Evolutionary conservation across 768 basidiomycete species (phyloP).

Genomic region (Lyophyllum atratum): DNA sequence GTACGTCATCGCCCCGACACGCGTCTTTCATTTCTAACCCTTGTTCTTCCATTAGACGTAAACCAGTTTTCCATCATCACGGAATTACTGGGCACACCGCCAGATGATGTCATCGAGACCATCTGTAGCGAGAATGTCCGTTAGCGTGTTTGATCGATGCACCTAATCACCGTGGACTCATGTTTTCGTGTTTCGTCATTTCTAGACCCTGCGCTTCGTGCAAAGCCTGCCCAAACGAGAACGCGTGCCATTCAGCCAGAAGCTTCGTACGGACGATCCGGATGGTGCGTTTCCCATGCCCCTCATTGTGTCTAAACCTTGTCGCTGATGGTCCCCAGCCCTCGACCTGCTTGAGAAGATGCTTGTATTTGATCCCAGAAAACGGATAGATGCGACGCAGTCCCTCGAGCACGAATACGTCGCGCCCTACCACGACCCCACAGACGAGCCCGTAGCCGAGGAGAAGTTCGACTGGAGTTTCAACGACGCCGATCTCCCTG

Average conservation of each 20-base stretch:
- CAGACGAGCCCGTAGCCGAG: constrained; percentile 91
- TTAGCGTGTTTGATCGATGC: constrained; percentile 9
- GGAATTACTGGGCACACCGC: constrained; percentile 96
- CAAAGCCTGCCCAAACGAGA: constrained; percentile 96
- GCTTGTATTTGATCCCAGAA: constrained; percentile 98
- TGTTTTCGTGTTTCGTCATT: constrained; percentile 14
- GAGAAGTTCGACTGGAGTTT: constrained; percentile 99
- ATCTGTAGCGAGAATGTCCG: constrained; percentile 96
- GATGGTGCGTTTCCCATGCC: constrained; percentile 56
- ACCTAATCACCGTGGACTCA: not conserved
- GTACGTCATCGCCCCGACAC: constrained; percentile 56
- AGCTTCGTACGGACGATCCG: constrained; percentile 85
- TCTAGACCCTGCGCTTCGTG: constrained; percentile 96
- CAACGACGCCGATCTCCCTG: constrained; percentile 98
- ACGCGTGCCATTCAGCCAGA: constrained; percentile 92
- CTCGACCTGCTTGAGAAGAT: constrained; percentile 97
- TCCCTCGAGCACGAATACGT: constrained; percentile 94
- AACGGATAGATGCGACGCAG: constrained; percentile 91
- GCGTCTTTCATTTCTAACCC: constrained; percentile 7
- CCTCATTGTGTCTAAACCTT: not conserved
- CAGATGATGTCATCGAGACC: constrained; percentile 99
- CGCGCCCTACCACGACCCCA: constrained; percentile 96
- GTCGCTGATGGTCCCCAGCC: constrained; percentile 45
- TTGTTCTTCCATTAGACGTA: constrained; percentile 65
- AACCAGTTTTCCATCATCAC: constrained; percentile 99